Base-by-base conservation (phyloP, 345 rosid species). In the Populus nigra region DNA sequence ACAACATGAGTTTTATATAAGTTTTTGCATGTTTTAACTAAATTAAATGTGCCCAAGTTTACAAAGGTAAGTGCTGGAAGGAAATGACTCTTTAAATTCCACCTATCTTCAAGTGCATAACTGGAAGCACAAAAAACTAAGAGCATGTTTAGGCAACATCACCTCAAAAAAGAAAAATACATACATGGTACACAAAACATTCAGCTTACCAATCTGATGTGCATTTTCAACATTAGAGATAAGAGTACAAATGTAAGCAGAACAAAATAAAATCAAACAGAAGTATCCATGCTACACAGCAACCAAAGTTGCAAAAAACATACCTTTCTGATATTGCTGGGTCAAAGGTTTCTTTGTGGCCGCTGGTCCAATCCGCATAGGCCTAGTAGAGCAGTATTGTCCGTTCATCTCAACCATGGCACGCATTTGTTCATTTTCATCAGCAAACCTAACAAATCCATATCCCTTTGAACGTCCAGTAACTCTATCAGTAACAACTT, bases 361-460 rank as follows among this genome's bases (percentile, higher is more conserved):
- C 82, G 98, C 99, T 1, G 96, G 94, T 23, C 98, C 99, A 82
- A 89, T 89, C 69, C 98, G 89, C 99, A 96, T 93, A 23, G 97
- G 93, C 86, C 99, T 91, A 2, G 92, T 87, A 16, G 94, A 91
- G 73, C 97, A 93, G 71, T 80, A 88, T 38, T 84, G 87, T 49
- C 99, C 99, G 78, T 93, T 96, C 98, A 96, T 96, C 80, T 96
- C 99, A 45, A 86, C 86, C 97, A 96, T 93, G 62, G 99, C 94
- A 49, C 91, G 94, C 49, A 81, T 36, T 78, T 96, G 98, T 68
- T 96, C 99, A 72, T 31, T 83, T 83, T 96, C 97, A 83, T 96
- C 96, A 8, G 83, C 92, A 85, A 96, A 93, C 69, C 91, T 92
- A 61, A 96, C 96, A 90, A 96, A 96, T 39, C 98, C 99, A 86